phyloP scores from a whole-genome alignment of 805 yeast genomes.

The Teunomyces atbi region DNA sequence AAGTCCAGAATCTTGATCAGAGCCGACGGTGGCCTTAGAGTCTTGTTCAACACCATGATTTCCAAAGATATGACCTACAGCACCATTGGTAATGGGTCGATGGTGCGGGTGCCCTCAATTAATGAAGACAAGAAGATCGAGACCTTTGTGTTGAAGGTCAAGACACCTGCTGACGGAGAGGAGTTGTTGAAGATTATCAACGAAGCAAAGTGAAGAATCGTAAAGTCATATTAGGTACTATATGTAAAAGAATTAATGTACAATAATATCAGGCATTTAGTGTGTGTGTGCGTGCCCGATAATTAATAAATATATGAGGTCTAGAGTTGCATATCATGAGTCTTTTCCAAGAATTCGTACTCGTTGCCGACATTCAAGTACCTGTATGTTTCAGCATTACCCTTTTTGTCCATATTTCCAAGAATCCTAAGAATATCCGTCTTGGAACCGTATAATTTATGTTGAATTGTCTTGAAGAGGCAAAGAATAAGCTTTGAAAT shows the following conservation, averaged over 20 bases:
- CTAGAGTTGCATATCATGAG: conserved; percentile 4
- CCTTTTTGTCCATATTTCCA: background rate
- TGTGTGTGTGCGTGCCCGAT: background rate
- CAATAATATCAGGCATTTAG: background rate
- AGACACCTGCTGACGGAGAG: conserved; percentile 67
- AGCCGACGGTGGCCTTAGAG: conserved; percentile 85
- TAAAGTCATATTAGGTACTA: background rate
- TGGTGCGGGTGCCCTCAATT: conserved; percentile 66
- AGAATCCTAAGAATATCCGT: conserved; percentile 45
- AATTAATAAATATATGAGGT: conserved; percentile 1
- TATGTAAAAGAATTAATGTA: conserved; percentile 3
- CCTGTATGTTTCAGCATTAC: conserved; percentile 11
- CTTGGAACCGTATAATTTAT: conserved; percentile 49
- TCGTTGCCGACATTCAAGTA: conserved; percentile 51
- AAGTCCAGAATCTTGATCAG: conserved; percentile 75
- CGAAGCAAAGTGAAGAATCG: conserved; percentile 17
- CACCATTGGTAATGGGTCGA: conserved; percentile 60
- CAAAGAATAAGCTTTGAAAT: conserved; percentile 55
- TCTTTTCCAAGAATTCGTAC: conserved; percentile 42
- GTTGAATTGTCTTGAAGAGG: conserved; percentile 44
- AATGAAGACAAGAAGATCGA: conserved; percentile 52
- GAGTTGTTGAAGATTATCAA: conserved; percentile 42
- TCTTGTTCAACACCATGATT: conserved; percentile 67
- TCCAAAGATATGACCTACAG: conserved; percentile 58
- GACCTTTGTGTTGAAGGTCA: conserved; percentile 73